Evolutionary conservation across 2,329 filamentous ascomycete species (phyloP).

Genomic region (Paramyrothecium sp.): DNA sequence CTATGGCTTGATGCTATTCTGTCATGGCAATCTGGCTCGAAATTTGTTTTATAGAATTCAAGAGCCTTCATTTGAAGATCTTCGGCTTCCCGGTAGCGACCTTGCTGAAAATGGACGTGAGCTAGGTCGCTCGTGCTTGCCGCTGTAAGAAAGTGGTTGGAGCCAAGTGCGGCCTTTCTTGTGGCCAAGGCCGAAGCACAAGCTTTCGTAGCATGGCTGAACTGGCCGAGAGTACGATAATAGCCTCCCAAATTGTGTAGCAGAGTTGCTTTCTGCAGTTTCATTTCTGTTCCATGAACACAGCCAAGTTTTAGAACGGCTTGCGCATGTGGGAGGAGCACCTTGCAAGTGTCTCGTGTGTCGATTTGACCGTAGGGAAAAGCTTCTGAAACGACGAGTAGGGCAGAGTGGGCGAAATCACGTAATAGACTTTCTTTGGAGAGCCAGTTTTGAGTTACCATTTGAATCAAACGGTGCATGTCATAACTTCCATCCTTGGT

Average conservation of each 20-base stretch:
- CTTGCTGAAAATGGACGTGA: conserved; percentile 12
- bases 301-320: background rate
- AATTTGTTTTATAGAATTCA: conserved; percentile 12
- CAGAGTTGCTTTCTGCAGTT: background rate
- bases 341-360: conserved; percentile 2
- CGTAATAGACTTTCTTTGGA: conserved; percentile 1
- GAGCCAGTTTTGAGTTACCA: conserved; percentile 27
- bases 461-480: conserved; percentile 28
- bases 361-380: conserved; percentile 10
- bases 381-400: conserved; percentile 8
- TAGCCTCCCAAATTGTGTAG: background rate
- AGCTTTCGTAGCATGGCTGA: background rate
- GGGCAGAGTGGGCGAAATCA: background rate
- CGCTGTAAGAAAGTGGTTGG: conserved; percentile 13
- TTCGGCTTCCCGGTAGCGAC: conserved; percentile 15
- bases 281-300: background rate
- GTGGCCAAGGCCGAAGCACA: too few relatives aligned
- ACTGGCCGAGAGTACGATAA: background rate
- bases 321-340: background rate
- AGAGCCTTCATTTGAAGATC: conserved; percentile 7
- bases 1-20: too few relatives aligned
- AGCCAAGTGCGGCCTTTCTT: too few relatives aligned
- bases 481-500: conserved; percentile 16
- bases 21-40: conserved; percentile 6
- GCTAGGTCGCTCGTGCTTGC: conserved; percentile 1